Evolutionary conservation across 192 early-diverging fungal species (phyloP), one percentile per base, ranked within the genome.

Genomic region (Podila epicladia): DNA sequence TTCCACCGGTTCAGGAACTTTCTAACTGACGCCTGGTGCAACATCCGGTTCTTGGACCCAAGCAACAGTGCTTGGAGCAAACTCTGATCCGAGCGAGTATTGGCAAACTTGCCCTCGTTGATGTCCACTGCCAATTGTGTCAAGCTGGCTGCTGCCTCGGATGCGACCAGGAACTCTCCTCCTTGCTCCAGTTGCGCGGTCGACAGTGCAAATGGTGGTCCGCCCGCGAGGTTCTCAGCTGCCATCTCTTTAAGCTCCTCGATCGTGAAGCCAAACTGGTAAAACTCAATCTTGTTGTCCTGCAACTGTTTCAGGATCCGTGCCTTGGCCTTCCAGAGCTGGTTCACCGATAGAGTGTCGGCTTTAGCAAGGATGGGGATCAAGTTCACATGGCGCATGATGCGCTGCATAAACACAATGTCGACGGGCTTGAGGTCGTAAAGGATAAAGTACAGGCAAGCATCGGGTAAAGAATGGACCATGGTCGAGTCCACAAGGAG

Each of bases 321-420:
- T 59, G 89, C 84, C 87, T 99, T 98, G 91, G 97, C 97, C 64
- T 90, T 88, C 74, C 92, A 90, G 51, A 98, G 83, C 80, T 97
- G 94, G 20, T 85, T 89, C 24, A 91, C 91, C 22, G 97, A 96
- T 38, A 99, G 73, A 15, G 96, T 98, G 69, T 99, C 97, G 8
- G 97, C 92, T 64, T 97, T 95, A 58, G 96, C 95, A 79, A 99
- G 92, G 24, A 99, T 90, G 1, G 97, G 97, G 67, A 99, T 96
- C 63, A 99, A 82, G 82, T 99, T 99, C 59, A 97, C 95, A 62
- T 95, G 91, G 20, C 90, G 89, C 65, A 95, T 93, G 68, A 99
- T 88, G 50, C 94, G 91, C 87, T 96, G 96, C 96, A 99, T 99
- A 69, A 98, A 93, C 82, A 95, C 92, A 72, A 99, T 96, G 71